phyloP scores from a whole-genome alignment of 2,329 filamentous ascomycete genomes.

The Ophiostoma pallidulum region DNA sequence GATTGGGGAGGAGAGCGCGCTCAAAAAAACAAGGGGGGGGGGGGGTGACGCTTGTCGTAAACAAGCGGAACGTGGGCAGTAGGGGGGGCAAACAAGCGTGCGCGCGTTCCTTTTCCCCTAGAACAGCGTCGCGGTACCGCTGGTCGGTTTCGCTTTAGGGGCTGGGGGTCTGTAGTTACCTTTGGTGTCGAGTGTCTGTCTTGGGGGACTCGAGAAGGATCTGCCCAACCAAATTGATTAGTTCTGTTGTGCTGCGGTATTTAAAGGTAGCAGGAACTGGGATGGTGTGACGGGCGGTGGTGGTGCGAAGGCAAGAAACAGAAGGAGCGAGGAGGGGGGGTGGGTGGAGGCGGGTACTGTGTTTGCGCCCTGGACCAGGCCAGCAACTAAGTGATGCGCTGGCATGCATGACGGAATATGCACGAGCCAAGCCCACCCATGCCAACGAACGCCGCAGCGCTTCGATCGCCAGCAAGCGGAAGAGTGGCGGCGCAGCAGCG shows the following conservation, averaged over 20 bases:
- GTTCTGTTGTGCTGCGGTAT: constrained; percentile 26
- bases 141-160: constrained; percentile 13
- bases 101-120: not conserved
- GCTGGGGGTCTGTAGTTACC: constrained; percentile 18
- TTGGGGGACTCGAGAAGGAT: constrained; percentile 18
- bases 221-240: constrained; percentile 32
- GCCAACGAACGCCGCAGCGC: constrained; percentile 34
- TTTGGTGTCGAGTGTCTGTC: not conserved
- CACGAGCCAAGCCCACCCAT: constrained; percentile 38
- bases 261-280: constrained; percentile 28
- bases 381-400: constrained; percentile 37
- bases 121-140: not conserved
- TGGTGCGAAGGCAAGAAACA: not conserved
- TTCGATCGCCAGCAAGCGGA: constrained; percentile 6
- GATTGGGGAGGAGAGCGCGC: not conserved
- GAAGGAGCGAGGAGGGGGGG: constrained; percentile 16
- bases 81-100: no score
- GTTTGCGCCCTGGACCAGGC: constrained; percentile 32
- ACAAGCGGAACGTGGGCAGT: not conserved
- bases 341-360: constrained; percentile 20
- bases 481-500: not conserved
- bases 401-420: constrained; percentile 54
- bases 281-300: constrained; percentile 27
- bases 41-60: no score
- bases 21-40: no score